These are phyloP conservation scores for Cladochytrium tenue DNA, from an alignment of 371 early-diverging fungal genomes.

Conservation along the genomic window DNA sequence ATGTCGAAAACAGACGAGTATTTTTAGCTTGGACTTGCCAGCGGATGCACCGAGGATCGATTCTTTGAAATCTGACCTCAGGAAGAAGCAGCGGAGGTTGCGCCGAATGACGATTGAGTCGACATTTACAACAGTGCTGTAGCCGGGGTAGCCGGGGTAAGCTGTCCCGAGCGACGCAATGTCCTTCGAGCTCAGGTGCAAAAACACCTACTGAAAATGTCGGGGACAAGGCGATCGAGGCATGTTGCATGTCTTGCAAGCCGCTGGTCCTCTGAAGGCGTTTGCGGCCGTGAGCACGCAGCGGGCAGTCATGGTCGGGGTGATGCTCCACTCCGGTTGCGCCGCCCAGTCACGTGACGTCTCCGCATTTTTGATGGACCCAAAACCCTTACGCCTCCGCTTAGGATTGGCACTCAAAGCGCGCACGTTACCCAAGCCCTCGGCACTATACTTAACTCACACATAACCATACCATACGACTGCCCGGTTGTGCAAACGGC, in stretches of 20 bases:
- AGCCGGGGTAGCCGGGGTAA: not conserved
- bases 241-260: not conserved
- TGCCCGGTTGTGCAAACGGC: not conserved
- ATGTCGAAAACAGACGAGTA: conserved; percentile 17
- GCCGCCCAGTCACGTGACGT: not conserved
- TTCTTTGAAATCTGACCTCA: not conserved
- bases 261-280: not conserved
- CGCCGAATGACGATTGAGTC: not conserved
- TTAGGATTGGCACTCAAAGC: not conserved
- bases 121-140: not conserved
- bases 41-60: not conserved
- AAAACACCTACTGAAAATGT: not conserved
- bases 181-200: not conserved
- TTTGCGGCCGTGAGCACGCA: not conserved
- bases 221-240: not conserved
- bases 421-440: not conserved
- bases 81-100: not conserved
- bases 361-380: not conserved
- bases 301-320: not conserved
- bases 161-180: not conserved
- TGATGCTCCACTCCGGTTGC: not conserved
- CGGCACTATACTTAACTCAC: too few relatives aligned
- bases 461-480: not conserved
- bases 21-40: not conserved
- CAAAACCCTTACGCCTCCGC: not conserved